phyloP scores from a whole-genome alignment of 768 basidiomycete genomes.

The Nidula microcarpa region DNA sequence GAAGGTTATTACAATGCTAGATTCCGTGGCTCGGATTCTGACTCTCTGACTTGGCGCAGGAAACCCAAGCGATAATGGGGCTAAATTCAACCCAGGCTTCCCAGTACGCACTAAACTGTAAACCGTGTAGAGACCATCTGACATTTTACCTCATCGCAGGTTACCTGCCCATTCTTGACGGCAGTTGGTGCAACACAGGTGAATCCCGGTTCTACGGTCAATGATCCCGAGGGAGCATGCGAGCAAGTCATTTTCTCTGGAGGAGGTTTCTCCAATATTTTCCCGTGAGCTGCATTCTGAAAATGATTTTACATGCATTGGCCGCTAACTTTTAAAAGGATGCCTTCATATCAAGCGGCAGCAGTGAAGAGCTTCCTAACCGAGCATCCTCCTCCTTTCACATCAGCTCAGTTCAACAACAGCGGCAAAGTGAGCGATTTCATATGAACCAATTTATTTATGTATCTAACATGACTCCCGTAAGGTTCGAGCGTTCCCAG shows the following conservation, averaged over 20 bases:
- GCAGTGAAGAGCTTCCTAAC: conserved; percentile 37
- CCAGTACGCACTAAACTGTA: conserved; percentile 9
- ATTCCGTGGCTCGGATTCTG: neutral
- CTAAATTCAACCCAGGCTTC: conserved; percentile 19
- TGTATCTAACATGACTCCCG: neutral
- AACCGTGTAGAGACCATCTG: neutral
- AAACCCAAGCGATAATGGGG: conserved; percentile 11
- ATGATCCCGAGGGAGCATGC: conserved; percentile 43
- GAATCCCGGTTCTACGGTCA: conserved; percentile 36
- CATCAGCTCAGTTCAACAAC: conserved; percentile 40
- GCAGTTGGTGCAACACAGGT: conserved; percentile 53
- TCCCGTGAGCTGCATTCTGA: conserved; percentile 18
- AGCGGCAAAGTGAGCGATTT: conserved; percentile 27
- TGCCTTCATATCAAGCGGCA: conserved; percentile 41
- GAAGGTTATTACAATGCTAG: conserved; percentile 26
- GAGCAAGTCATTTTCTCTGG: conserved; percentile 42
- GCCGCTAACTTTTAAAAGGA: conserved; percentile 18
- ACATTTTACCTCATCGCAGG: conserved; percentile 12
- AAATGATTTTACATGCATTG: neutral
- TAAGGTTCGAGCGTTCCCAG: conserved; percentile 46
- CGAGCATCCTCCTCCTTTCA: conserved; percentile 35
- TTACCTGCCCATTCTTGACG: conserved; percentile 49
- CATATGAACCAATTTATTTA: neutral
- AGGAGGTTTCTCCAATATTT: conserved; percentile 49
- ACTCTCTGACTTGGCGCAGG: conserved; percentile 10